phyloP scores from a whole-genome alignment of 805 yeast genomes.

The Myxozyma vanderwaltii region DNA sequence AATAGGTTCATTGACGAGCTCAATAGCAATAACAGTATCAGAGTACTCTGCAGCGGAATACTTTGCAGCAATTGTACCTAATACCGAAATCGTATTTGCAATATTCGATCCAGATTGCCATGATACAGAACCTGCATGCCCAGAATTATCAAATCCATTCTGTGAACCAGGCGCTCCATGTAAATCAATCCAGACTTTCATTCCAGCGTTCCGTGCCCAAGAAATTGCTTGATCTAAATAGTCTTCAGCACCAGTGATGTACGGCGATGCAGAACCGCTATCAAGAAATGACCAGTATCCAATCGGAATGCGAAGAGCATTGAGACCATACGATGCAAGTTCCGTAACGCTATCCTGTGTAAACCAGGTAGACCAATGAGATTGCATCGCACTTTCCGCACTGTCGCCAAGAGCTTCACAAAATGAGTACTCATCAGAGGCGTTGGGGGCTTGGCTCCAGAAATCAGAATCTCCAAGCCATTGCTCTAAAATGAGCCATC shows the following conservation, averaged over 20 bases:
- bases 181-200: slow-evolving; percentile 86
- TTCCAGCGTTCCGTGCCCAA: slow-evolving; percentile 65
- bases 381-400: slow-evolving; percentile 53
- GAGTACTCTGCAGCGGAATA: slow-evolving; percentile 63
- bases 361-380: slow-evolving; percentile 80
- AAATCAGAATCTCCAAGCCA: slow-evolving; percentile 56
- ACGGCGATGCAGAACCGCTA: slow-evolving; percentile 66
- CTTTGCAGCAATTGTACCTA: slow-evolving; percentile 57
- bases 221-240: slow-evolving; percentile 74
- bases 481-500: slow-evolving; percentile 80
- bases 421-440: slow-evolving; percentile 82
- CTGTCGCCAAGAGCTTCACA: slow-evolving; percentile 62
- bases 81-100: slow-evolving; percentile 56
- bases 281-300: slow-evolving; percentile 82
- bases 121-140: slow-evolving; percentile 62
- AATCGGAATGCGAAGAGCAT: slow-evolving; percentile 85
- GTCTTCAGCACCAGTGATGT: slow-evolving; percentile 75
- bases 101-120: slow-evolving; percentile 60
- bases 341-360: slow-evolving; percentile 66
- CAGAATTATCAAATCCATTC: slow-evolving; percentile 95
- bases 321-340: slow-evolving; percentile 65
- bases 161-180: slow-evolving; percentile 98
- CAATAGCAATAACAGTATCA: slow-evolving; percentile 80
- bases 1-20: slow-evolving; percentile 86
- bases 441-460: slow-evolving; percentile 59